Evolutionary conservation across 1,284 basidiomycete species (phyloP), one percentile per base, ranked within the genome.

Genomic region (Tilletia indica): DNA sequence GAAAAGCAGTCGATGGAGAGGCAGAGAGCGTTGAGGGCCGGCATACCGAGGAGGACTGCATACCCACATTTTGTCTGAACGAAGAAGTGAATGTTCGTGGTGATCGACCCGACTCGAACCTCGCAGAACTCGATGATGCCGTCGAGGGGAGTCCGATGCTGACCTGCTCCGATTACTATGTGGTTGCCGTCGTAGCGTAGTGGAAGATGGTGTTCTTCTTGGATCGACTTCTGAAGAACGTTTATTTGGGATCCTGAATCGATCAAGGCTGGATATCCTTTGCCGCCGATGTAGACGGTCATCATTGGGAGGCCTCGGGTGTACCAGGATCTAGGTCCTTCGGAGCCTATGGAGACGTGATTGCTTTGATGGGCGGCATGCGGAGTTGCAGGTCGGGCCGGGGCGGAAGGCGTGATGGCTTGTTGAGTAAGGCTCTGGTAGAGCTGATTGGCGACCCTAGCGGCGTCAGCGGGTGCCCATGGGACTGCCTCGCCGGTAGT

Each of bases 181-280:
- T 58, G 56, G 2, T 5, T 2, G 12, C 56, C 56, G 12, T 58
- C 56, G 9, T 21, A 31, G 4, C 56, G 56, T 2, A 58, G 21
- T 25, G 56, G 56, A 12, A 58, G 21, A 2, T 4, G 14, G 25
- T 31, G 56, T 4, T 21, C 56, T 12, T 31, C 12, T 58, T 58
- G 56, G 2, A 58, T 21, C 4, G n/a, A 12, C 5, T 11, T 31
- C 12, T 25, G 56, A 9, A 58, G 21, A 2, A 34, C 34, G 21
- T 58, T 58, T 19, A 58, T 31, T 12, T 58, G 56, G 25, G 56
- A 58, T 11, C 56, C 56, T 2, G 56, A 58, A 12, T 58, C 56
- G 56, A 58, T 2, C 4, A 58, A 12, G 21, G 56, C 25, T 21
- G 2, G 21, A 25, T 31, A 11, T 21, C 11, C 56, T 25, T 4